phyloP scores from a whole-genome alignment of 2,329 filamentous ascomycete genomes.

The Chrysoporthe austroafricana region DNA sequence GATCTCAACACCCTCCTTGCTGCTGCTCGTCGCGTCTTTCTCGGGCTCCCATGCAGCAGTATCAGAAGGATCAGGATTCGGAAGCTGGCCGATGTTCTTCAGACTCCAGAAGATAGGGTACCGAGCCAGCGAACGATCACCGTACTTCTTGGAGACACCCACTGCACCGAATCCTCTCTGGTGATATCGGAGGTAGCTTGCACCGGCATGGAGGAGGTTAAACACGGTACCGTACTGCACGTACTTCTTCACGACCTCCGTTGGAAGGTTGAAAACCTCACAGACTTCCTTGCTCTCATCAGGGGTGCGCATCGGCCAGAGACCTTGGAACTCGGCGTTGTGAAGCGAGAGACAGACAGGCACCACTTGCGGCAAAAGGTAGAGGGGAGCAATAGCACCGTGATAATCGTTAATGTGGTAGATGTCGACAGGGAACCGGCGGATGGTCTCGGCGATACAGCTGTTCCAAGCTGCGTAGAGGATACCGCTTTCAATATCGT shows the following conservation, averaged over 20 bases:
- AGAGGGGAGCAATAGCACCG: conserved; percentile 57
- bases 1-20: conserved; percentile 53
- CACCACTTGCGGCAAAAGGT: conserved; percentile 64
- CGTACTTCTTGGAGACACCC: conserved; percentile 69
- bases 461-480: conserved; percentile 74
- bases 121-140: conserved; percentile 65
- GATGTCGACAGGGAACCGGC: conserved; percentile 55
- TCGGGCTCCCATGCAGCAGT: conserved; percentile 60
- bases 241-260: conserved; percentile 60
- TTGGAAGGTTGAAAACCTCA: conserved; percentile 62
- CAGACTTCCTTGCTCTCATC: conserved; percentile 66
- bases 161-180: conserved; percentile 69
- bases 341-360: conserved; percentile 67
- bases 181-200: conserved; percentile 65
- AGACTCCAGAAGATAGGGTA: conserved; percentile 73
- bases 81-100: conserved; percentile 63
- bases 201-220: conserved; percentile 66
- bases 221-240: conserved; percentile 70
- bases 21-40: conserved; percentile 50
- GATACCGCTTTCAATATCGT: conserved; percentile 67
- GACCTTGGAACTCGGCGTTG: conserved; percentile 69
- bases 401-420: conserved; percentile 47
- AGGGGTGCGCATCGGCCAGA: conserved; percentile 68
- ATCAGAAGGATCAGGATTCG: conserved; percentile 68
- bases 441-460: conserved; percentile 67